A percentile compares a stretch with the other conserved stretches of the same genome.
These are phyloP conservation scores for Lagenidium giganteum DNA, from an alignment of 352 stramenopile species.

Conservation along the genomic window DNA sequence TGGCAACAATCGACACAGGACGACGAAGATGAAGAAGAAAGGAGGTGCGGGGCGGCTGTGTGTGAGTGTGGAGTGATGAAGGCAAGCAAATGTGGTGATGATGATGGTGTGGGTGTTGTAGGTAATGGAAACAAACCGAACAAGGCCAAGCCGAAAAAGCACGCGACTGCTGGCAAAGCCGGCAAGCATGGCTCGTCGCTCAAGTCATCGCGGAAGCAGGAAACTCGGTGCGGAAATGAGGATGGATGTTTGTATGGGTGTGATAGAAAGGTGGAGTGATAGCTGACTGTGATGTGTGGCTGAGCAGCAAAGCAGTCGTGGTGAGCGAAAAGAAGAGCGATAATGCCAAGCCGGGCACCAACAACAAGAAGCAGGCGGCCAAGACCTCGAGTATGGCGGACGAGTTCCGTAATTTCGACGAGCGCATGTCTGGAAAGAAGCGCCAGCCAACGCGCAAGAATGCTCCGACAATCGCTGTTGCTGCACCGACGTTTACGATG, in stretches of 20 bases:
- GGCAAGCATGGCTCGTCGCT: slow-evolving; percentile 60
- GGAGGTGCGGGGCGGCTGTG: slow-evolving; percentile 15
- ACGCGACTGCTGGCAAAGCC: too few relatives aligned
- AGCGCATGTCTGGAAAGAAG: slow-evolving; percentile 54
- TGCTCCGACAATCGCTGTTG: slow-evolving; percentile 23
- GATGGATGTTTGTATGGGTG: not conserved
- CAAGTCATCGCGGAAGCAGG: slow-evolving; percentile 64
- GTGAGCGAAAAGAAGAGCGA: slow-evolving; percentile 30
- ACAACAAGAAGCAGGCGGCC: slow-evolving; percentile 21
- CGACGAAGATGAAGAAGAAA: slow-evolving; percentile 39
- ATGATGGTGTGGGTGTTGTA: not conserved
- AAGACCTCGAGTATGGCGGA: too few relatives aligned
- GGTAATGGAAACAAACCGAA: slow-evolving; percentile 34
- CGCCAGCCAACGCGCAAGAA: slow-evolving; percentile 15
- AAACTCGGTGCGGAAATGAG: slow-evolving; percentile 30
- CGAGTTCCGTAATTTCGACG: slow-evolving; percentile 77
- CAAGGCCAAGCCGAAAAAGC: slow-evolving; percentile 29
- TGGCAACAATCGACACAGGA: slow-evolving; percentile 11
- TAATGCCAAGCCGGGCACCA: slow-evolving; percentile 12
- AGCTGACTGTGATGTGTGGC: not conserved
- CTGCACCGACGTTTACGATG: slow-evolving; percentile 55
- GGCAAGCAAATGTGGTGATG: not conserved
- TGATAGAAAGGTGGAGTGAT: too few relatives aligned
- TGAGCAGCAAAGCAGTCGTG: slow-evolving; percentile 29
- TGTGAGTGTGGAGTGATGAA: not conserved